Evolutionary conservation across 441 rosid genomes (phyloP).

Genomic region (Adansonia rubrostipa): DNA sequence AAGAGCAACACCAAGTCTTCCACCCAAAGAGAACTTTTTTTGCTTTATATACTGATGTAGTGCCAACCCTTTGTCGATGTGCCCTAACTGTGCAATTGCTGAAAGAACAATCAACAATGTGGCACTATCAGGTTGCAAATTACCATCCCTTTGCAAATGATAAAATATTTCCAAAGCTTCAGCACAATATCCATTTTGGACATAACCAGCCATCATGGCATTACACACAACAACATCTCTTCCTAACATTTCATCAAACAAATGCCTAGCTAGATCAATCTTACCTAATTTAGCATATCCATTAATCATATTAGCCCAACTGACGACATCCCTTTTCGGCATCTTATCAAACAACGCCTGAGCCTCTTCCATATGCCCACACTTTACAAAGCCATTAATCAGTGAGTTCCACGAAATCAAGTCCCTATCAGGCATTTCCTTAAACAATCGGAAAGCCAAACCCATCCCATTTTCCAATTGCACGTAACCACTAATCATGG

Average conservation of each 20-base stretch:
- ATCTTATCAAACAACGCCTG: conserved; percentile 47
- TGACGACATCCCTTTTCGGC: conserved; percentile 59
- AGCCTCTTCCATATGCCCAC: conserved; percentile 59
- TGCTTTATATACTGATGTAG: conserved; percentile 46
- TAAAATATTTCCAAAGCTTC: conserved; percentile 61
- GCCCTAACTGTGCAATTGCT: conserved; percentile 58
- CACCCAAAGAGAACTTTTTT: conserved; percentile 37
- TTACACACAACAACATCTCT: conserved; percentile 64
- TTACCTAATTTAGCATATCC: conserved; percentile 58
- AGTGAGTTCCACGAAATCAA: conserved; percentile 69
- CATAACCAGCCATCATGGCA: conserved; percentile 65
- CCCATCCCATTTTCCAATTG: conserved; percentile 41
- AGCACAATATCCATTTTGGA: conserved; percentile 43
- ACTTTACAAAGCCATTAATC: conserved; percentile 58
- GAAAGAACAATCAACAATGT: conserved; percentile 58
- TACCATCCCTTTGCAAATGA: conserved; percentile 39
- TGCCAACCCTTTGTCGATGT: conserved; percentile 47
- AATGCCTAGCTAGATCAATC: conserved; percentile 46
- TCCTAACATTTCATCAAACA: conserved; percentile 53
- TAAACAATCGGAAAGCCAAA: conserved; percentile 45
- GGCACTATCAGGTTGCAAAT: conserved; percentile 51
- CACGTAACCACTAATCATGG: conserved; percentile 55
- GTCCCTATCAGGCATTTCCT: conserved; percentile 66
- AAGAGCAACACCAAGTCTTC: conserved; percentile 67
- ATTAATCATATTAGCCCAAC: conserved; percentile 67